These are phyloP conservation scores for Prasinococcaceae sp. DNA, from an alignment of 139 green algal species.

Conservation along the genomic window DNA sequence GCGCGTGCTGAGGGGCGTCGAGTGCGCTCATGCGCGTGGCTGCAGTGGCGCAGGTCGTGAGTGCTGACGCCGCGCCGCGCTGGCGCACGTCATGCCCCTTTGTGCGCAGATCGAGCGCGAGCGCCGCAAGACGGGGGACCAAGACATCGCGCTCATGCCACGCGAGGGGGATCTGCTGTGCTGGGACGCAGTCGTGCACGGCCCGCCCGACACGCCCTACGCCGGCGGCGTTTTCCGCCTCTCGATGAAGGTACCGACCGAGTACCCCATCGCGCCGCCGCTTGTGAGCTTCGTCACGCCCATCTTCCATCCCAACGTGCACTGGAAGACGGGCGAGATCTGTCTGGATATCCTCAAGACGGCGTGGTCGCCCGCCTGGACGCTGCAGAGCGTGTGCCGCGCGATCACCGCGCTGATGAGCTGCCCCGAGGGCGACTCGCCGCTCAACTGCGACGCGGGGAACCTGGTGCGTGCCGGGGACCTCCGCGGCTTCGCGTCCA, in stretches of 20 bases:
- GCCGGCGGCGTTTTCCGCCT: conserved; percentile 69
- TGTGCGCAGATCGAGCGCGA: too few species aligned
- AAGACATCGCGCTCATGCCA: too few species aligned
- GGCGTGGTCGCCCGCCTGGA: conserved; percentile 89
- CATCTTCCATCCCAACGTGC: conserved; percentile 93
- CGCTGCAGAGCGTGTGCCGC: conserved; percentile 75
- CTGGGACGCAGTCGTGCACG: conserved; percentile 10
- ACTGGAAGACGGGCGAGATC: conserved; percentile 86
- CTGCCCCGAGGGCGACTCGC: conserved; percentile 66
- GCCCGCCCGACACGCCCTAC: conserved; percentile 72
- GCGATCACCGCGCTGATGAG: conserved; percentile 73
- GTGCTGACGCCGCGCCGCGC: too few species aligned
- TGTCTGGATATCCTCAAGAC: conserved; percentile 92
- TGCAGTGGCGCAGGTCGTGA: too few species aligned
- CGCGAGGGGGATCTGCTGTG: too few species aligned
- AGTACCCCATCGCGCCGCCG: conserved; percentile 75
- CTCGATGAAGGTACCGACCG: conserved; percentile 59
- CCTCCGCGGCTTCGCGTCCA: conserved; percentile 58
- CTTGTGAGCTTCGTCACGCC: conserved; percentile 57
- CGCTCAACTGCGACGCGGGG: conserved; percentile 86
- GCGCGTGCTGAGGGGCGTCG: too few species aligned
- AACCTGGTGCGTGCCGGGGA: conserved; percentile 81
- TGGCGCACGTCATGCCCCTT: too few species aligned
- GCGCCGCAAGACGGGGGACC: too few species aligned
- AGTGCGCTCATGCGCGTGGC: too few species aligned